phyloP scores from a whole-genome alignment of 2,329 filamentous ascomycete genomes.

The Sarocladium brachiariae region DNA sequence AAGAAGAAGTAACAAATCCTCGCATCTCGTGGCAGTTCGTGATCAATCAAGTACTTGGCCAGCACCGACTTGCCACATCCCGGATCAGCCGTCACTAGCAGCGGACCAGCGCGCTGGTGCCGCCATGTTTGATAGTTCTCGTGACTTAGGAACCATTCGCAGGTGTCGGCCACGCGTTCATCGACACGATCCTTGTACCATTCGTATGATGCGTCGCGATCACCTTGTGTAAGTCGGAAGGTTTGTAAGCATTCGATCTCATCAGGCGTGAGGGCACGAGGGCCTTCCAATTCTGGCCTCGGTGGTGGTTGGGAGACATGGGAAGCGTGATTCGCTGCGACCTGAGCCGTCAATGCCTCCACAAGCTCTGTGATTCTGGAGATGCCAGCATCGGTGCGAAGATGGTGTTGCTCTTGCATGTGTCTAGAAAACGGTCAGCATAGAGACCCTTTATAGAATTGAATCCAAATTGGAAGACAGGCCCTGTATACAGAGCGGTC shows the following conservation, averaged over 20 bases:
- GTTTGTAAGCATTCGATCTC: not conserved
- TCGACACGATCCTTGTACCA: conserved; percentile 2
- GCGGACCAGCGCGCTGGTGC: conserved; percentile 16
- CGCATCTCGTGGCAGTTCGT: conserved; percentile 15
- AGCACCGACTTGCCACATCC: conserved; percentile 34
- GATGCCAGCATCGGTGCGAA: not conserved
- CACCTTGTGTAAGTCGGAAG: not conserved
- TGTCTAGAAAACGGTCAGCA: not conserved
- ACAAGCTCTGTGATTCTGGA: not conserved
- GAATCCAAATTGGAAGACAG: too few relatives aligned
- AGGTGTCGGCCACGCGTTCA: conserved; percentile 11
- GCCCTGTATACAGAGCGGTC: too few relatives aligned
- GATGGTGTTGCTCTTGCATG: not conserved
- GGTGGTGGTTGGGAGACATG: too few relatives aligned
- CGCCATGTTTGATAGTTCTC: conserved; percentile 15
- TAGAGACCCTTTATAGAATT: too few relatives aligned
- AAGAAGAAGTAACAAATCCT: conserved; percentile 34
- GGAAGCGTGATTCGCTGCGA: too few relatives aligned
- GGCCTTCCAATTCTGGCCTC: too few relatives aligned
- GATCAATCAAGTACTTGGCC: conserved; percentile 24
- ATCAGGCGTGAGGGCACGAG: not conserved
- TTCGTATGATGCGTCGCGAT: conserved; percentile 5
- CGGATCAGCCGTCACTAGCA: conserved; percentile 30
- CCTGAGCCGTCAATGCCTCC: not conserved
- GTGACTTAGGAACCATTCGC: conserved; percentile 16